Base-by-base conservation (phyloP, 495 filamentous ascomycete genomes). In the Trypethelium eluteriae region DNA sequence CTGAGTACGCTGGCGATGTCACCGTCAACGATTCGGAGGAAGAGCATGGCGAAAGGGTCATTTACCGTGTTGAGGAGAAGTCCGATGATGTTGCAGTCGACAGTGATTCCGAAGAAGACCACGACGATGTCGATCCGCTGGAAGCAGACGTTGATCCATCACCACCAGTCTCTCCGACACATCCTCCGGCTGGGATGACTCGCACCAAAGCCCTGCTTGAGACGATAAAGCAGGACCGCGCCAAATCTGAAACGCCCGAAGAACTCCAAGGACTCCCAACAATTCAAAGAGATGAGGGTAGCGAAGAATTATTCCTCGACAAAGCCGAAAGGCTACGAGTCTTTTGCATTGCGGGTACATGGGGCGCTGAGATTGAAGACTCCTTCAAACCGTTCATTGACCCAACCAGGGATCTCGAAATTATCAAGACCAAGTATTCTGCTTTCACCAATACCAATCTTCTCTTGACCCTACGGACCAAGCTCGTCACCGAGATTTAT, bases 401-500 rank as follows among this genome's bases (percentile, higher is more conserved):
- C 53, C 18, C 64, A 39, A 64, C 61, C 3, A 69, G 32, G 3
- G 94, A 98, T 73, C 81, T 85, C 4, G 74, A 90, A 25, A 78
- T 95, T 62, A 86, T 83, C 49, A 98, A 96, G 75, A 84, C 86
- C 12, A 85, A 89, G 70, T 98, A 98, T 76, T 97, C 94, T 7
- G 93, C 94, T 18, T 89, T 98, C 71, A 86, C 85, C 68, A 85
- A 85, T 16, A 88, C 88, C 0, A 81, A 81, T 38, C 81, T 96
- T 16, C 81, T 97, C 34, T 78, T 87, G 47, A 81, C 83, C 7
- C 79, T 96, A 59, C 86, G 92, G 14, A 83, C 85, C 4, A 88
- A 85, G 32, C 86, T 98, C 53, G 84, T 97, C 53, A 97, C 92
- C 1, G 89, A 96, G 71, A 76, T 98, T n/a, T 97, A 89, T 73